Evolutionary conservation across 139 green algal species (phyloP).

Genomic region (Ostreobium quekettii): DNA sequence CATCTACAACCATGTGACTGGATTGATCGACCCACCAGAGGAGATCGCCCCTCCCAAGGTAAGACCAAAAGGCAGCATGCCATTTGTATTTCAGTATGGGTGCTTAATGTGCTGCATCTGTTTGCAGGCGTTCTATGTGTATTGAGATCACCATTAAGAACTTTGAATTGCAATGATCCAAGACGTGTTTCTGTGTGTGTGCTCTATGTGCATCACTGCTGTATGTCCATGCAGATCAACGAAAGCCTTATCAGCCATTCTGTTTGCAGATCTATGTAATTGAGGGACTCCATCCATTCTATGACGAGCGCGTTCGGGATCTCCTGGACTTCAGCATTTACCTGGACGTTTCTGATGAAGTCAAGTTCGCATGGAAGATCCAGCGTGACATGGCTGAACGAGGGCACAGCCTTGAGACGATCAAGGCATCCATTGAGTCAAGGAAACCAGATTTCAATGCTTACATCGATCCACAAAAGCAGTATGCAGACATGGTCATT

Average conservation of each 20-base stretch:
- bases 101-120: no score
- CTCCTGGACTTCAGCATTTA: constrained; percentile 99
- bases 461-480: constrained; percentile 99
- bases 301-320: constrained; percentile 91
- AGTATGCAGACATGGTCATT: constrained; percentile 95
- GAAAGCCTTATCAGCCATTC: no score
- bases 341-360: constrained; percentile 97
- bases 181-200: not conserved
- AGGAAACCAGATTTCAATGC: constrained; percentile 99
- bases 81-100: no score
- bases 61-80: not conserved
- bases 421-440: constrained; percentile 96
- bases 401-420: constrained; percentile 94
- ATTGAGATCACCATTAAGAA: not conserved
- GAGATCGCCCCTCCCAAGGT: constrained; percentile 79
- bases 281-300: constrained; percentile 99
- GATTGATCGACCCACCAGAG: constrained; percentile 92
- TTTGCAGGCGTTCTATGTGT: no score
- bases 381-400: constrained; percentile 99
- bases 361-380: constrained; percentile 99
- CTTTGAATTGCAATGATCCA: not conserved
- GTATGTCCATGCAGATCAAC: no score
- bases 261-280: constrained; percentile 83
- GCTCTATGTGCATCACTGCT: no score
- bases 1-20: constrained; percentile 99